phyloP scores from a whole-genome alignment of 2,329 filamentous ascomycete species.

The Aspergillus fischeri region DNA sequence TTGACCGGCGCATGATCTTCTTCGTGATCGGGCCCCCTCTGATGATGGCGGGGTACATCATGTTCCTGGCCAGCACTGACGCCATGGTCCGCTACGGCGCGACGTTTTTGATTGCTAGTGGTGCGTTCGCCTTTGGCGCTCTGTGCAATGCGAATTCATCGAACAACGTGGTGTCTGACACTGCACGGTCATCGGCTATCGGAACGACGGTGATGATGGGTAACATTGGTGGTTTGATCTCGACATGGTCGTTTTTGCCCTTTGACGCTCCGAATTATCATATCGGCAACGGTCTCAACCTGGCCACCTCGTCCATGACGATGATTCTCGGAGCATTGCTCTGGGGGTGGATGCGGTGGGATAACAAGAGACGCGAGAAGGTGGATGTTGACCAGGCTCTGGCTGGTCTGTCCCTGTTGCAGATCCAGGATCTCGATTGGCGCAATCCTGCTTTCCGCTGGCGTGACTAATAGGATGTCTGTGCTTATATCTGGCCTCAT shows the following conservation, averaged over 20 bases:
- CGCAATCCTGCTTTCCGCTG: conserved; percentile 63
- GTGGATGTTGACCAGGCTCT: conserved; percentile 55
- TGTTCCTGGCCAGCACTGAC: conserved; percentile 60
- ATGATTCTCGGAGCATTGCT: conserved; percentile 49
- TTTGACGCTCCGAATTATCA: conserved; percentile 62
- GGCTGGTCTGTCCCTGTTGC: conserved; percentile 48
- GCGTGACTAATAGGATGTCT: conserved; percentile 33
- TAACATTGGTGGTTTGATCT: conserved; percentile 65
- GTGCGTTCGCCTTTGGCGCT: conserved; percentile 60
- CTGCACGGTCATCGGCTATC: conserved; percentile 63
- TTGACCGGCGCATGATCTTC: conserved; percentile 58
- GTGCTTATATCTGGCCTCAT: background rate
- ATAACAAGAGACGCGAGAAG: conserved; percentile 58
- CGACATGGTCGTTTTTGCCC: conserved; percentile 62
- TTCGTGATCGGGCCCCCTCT: conserved; percentile 58
- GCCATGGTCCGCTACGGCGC: conserved; percentile 61
- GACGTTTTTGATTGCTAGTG: conserved; percentile 64
- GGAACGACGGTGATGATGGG: conserved; percentile 67
- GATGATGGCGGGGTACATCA: conserved; percentile 65
- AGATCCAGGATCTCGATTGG: conserved; percentile 62
- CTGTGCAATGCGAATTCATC: conserved; percentile 65
- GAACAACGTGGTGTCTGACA: conserved; percentile 68
- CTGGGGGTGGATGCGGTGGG: conserved; percentile 58
- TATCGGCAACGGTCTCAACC: conserved; percentile 68
- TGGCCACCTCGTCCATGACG: conserved; percentile 57